Evolutionary conservation across 192 early-diverging fungal genomes (phyloP).

Genomic region (Mortierella alpina): DNA sequence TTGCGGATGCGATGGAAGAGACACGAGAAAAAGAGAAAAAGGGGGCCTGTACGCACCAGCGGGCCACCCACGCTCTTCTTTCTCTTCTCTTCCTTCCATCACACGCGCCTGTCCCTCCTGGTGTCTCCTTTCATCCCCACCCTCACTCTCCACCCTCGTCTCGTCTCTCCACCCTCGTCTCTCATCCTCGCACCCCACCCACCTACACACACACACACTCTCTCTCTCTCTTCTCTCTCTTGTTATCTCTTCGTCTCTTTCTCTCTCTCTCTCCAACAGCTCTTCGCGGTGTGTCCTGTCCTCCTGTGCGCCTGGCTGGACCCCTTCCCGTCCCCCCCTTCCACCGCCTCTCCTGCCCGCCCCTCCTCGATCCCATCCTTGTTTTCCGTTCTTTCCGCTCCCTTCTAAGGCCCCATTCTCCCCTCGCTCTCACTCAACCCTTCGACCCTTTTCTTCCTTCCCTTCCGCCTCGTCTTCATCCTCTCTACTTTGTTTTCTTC

Average conservation of each 20-base stretch:
- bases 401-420: neutral
- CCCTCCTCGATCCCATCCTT: neutral
- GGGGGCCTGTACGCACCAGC: no score
- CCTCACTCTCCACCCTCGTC: neutral
- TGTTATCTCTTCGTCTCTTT: neutral
- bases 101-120: neutral
- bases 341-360: neutral
- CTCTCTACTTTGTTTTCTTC: neutral
- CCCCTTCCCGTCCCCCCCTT: neutral
- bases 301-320: no score
- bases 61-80: no score
- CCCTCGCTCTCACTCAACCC: neutral
- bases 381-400: neutral
- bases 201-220: constrained; percentile 5
- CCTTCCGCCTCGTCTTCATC: neutral
- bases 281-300: no score
- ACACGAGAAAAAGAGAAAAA: no score
- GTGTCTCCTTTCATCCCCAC: neutral
- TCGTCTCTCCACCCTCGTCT: neutral
- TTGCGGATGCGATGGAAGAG: no score
- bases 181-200: neutral
- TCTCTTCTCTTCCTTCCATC: no score
- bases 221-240: neutral
- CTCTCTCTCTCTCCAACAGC: neutral
- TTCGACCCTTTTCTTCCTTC: neutral